A percentile compares a stretch with the other conserved stretches of the same genome.
Evolutionary conservation across 805 yeast species (phyloP).

Genomic region (Saturnispora mendoncae): DNA sequence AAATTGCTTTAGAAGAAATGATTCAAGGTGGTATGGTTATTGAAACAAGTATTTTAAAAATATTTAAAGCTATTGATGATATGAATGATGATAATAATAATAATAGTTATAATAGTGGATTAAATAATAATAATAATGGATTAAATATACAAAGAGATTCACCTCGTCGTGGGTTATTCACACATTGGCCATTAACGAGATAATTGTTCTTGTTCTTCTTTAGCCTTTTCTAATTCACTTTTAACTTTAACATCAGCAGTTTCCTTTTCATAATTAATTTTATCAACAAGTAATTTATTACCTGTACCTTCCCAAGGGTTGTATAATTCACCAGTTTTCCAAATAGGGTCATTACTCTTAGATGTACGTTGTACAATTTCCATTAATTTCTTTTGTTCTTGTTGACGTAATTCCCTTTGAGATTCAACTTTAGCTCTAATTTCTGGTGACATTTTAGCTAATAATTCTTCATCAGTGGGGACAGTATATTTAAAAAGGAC

Average conservation of each 20-base stretch:
- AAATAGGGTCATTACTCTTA: constrained; percentile 64
- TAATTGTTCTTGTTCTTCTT: constrained; percentile 29
- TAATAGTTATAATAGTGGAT: background rate
- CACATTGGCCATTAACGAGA: constrained; percentile 4
- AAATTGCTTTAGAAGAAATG: constrained; percentile 83
- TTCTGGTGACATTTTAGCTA: constrained; percentile 74
- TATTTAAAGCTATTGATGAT: constrained; percentile 76
- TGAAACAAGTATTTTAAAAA: constrained; percentile 75
- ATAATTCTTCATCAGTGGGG: constrained; percentile 77
- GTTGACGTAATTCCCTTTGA: constrained; percentile 50
- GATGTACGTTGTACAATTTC: constrained; percentile 56
- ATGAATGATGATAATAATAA: constrained; percentile 42
- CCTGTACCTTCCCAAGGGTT: constrained; percentile 54
- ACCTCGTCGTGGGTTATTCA: background rate
- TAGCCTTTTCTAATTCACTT: constrained; percentile 33
- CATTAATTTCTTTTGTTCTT: constrained; percentile 64
- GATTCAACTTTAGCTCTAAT: constrained; percentile 64
- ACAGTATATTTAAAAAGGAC: constrained; percentile 62
- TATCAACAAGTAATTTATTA: constrained; percentile 31
- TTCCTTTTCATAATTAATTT: constrained; percentile 40
- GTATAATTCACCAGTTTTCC: constrained; percentile 67
- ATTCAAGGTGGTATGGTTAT: constrained; percentile 98
- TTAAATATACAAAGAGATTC: too few species aligned
- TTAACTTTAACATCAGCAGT: constrained; percentile 34
- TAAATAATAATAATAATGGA: too few species aligned